Evolutionary conservation across 106 monocot genomes (phyloP).

Genomic region (Ottelia alismoides): DNA sequence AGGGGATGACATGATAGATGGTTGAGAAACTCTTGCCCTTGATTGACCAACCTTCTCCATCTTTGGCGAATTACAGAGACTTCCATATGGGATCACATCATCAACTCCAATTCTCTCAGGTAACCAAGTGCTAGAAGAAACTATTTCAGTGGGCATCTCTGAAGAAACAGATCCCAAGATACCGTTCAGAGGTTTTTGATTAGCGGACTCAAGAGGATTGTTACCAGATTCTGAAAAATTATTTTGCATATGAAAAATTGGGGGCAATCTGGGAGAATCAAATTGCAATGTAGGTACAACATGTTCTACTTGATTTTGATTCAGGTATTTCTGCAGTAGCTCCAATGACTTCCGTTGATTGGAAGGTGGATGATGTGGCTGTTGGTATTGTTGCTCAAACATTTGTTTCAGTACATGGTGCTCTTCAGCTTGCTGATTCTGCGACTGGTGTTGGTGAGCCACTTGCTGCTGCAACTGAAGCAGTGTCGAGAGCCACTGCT

Average conservation of each 20-base stretch:
- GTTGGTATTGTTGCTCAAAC: not conserved
- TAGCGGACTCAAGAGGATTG: slow-evolving; percentile 19
- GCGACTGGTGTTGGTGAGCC: too few species aligned
- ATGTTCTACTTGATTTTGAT: slow-evolving; percentile 24
- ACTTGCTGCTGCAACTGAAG: not conserved
- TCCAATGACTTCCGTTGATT: slow-evolving; percentile 14
- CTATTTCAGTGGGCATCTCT: slow-evolving; percentile 18
- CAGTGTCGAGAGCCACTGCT: slow-evolving; percentile 4
- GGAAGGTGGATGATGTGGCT: not conserved
- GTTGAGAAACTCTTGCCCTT: slow-evolving; percentile 14
- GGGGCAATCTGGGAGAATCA: slow-evolving; percentile 9
- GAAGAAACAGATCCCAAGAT: slow-evolving; percentile 27
- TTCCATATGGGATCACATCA: slow-evolving; percentile 17
- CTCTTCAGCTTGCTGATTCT: slow-evolving; percentile 7
- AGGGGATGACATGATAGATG: slow-evolving; percentile 21
- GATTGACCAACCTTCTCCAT: slow-evolving; percentile 9
- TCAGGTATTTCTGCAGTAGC: not conserved
- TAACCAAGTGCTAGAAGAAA: slow-evolving; percentile 20
- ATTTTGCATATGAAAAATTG: slow-evolving; percentile 26
- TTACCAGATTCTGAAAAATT: slow-evolving; percentile 28
- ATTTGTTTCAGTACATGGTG: slow-evolving; percentile 7
- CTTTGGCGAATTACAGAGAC: slow-evolving; percentile 13
- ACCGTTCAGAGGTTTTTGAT: slow-evolving; percentile 21
- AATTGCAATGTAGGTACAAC: slow-evolving; percentile 14
- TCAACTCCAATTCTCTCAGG: slow-evolving; percentile 42